Percentiles rank a stretch among this genome's conserved stretches.
Conservation (phyloP, 2,329 filamentous ascomycete species). For the Diaporthe eres region DNA sequence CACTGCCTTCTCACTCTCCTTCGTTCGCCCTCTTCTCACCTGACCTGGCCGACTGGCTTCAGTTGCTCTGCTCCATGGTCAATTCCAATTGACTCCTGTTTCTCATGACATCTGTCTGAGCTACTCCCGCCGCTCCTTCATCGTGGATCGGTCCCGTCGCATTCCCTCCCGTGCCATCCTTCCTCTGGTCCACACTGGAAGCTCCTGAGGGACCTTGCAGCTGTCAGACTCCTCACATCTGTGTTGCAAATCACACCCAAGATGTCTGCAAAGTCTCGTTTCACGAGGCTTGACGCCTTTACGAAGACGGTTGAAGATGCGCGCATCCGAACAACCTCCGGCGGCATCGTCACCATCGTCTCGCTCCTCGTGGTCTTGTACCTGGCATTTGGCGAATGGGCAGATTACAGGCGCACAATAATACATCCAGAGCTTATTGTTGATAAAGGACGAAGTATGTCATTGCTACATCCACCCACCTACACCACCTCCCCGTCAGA, state of each 20-base stretch:
- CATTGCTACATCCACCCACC: not conserved
- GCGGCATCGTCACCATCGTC: slow-evolving; percentile 93
- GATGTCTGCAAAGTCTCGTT: slow-evolving; percentile 94
- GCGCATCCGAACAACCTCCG: slow-evolving; percentile 93
- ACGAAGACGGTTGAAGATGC: slow-evolving; percentile 99
- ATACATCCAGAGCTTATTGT: slow-evolving; percentile 95
- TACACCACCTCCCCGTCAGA: not conserved
- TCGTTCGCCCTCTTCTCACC: not conserved
- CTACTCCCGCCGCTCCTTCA: slow-evolving; percentile 36
- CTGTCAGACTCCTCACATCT: not conserved
- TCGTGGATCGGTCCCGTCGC: slow-evolving; percentile 27
- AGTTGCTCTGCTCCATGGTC: slow-evolving; percentile 30
- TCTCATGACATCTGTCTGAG: slow-evolving; percentile 8
- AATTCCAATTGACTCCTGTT: slow-evolving; percentile 12
- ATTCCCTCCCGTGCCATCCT: not conserved
- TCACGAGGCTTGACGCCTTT: slow-evolving; percentile 97
- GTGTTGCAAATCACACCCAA: slow-evolving; percentile 32
- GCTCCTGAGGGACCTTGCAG: slow-evolving; percentile 14
- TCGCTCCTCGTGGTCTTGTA: slow-evolving; percentile 91
- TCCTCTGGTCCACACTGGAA: not conserved
- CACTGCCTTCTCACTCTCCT: slow-evolving; percentile 11
- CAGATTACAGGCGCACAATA: slow-evolving; percentile 87
- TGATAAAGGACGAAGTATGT: slow-evolving; percentile 91
- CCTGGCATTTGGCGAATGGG: slow-evolving; percentile 95
- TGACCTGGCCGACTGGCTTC: slow-evolving; percentile 17